Percentiles rank a stretch among this genome's conserved stretches.
phyloP scores from a whole-genome alignment of 2,329 filamentous ascomycete genomes.

The Pestalotiopsis sp. region DNA sequence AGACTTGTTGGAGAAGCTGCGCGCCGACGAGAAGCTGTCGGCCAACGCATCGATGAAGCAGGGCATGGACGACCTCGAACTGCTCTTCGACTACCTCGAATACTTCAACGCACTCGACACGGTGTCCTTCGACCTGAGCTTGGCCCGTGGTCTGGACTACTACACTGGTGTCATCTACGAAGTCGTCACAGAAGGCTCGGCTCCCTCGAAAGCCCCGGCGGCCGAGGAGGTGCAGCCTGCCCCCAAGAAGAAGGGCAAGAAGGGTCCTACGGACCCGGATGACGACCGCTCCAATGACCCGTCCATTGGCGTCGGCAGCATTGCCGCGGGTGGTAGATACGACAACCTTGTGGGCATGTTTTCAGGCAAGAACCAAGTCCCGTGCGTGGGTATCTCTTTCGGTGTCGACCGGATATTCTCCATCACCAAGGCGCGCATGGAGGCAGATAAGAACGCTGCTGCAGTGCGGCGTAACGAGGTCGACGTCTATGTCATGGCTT shows the following conservation, averaged over 20 bases:
- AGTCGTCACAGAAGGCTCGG: slow-evolving; percentile 72
- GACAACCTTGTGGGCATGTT: slow-evolving; percentile 82
- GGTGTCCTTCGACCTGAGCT: slow-evolving; percentile 73
- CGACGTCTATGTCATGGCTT: slow-evolving; percentile 94
- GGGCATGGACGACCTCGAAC: slow-evolving; percentile 69
- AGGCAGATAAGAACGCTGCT: slow-evolving; percentile 43
- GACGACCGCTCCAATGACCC: slow-evolving; percentile 70
- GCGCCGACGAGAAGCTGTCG: slow-evolving; percentile 60
- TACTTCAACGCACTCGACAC: slow-evolving; percentile 64
- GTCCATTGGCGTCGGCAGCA: slow-evolving; percentile 71
- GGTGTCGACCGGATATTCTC: slow-evolving; percentile 80
- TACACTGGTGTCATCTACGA: slow-evolving; percentile 77
- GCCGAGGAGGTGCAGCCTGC: slow-evolving; percentile 22
- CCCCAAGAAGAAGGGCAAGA: slow-evolving; percentile 43
- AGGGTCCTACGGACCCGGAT: slow-evolving; percentile 46
- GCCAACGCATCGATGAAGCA: slow-evolving; percentile 67
- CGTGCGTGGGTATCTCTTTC: slow-evolving; percentile 79
- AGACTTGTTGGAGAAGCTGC: slow-evolving; percentile 64
- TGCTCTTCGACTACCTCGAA: slow-evolving; percentile 71
- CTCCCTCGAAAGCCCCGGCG: slow-evolving; percentile 40
- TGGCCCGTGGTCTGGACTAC: slow-evolving; percentile 76
- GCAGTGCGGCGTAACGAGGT: slow-evolving; percentile 71
- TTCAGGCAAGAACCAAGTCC: slow-evolving; percentile 67
- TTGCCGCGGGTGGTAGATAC: slow-evolving; percentile 76
- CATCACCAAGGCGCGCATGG: slow-evolving; percentile 71